Conservation (phyloP, 1,284 basidiomycete species). For the Violaceomyces palustris region DNA sequence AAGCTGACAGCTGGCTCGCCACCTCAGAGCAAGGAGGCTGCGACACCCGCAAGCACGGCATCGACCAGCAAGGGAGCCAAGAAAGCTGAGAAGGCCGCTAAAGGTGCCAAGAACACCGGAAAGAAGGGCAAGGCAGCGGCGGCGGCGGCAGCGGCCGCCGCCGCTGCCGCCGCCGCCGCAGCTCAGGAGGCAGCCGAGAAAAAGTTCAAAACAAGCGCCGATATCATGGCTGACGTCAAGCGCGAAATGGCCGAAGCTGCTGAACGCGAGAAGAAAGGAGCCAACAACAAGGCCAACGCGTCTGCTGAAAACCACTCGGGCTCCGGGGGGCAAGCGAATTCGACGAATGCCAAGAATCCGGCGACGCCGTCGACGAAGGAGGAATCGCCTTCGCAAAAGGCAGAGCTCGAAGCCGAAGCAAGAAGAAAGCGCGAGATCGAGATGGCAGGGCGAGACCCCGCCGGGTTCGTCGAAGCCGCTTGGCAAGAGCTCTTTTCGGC, state of each 20-base stretch:
- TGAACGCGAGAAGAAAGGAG: constrained; percentile 18
- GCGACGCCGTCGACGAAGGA: constrained; percentile 13
- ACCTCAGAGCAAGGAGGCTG: constrained; percentile 22
- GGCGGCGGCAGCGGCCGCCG: constrained; percentile 23
- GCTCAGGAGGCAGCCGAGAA: constrained; percentile 10
- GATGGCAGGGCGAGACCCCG: constrained; percentile 25
- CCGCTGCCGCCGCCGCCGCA: constrained; percentile 7
- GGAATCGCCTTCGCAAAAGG: constrained; percentile 18
- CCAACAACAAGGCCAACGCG: too few species aligned
- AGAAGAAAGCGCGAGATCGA: constrained; percentile 22
- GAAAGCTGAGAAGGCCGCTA: constrained; percentile 18
- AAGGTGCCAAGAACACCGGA: constrained; percentile 9
- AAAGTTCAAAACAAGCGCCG: constrained; percentile 41
- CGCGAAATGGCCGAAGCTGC: constrained; percentile 42
- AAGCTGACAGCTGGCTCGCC: constrained; percentile 20
- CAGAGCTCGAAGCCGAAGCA: constrained; percentile 25
- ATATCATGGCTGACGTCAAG: constrained; percentile 48
- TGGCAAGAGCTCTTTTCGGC: constrained; percentile 35
- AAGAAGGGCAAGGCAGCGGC: constrained; percentile 32
- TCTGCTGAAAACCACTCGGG: too few species aligned
- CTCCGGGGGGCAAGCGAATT: constrained; percentile 4
- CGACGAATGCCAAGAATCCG: constrained; percentile 3
- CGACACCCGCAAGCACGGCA: constrained; percentile 30
- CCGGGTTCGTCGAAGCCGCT: constrained; percentile 26
- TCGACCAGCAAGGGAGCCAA: constrained; percentile 30